phyloP scores from a whole-genome alignment of 768 basidiomycete genomes.

The Russula vinacea region DNA sequence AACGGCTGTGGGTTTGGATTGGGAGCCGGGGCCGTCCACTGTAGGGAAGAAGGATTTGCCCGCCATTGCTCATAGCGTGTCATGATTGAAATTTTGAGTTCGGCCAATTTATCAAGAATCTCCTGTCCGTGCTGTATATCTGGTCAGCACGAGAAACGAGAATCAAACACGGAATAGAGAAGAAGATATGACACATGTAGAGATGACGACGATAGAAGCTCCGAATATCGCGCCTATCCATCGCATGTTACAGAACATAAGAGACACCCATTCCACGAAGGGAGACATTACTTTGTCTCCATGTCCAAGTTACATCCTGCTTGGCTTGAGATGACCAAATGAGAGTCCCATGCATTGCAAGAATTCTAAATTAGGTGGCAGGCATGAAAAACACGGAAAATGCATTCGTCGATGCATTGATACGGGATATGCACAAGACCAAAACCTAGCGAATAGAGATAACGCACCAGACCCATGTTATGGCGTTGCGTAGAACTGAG shows the following conservation, averaged over 20 bases:
- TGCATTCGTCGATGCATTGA: not conserved
- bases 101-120: slow-evolving; percentile 62
- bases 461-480: slow-evolving; percentile 67
- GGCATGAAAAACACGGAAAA: not conserved
- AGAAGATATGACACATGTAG: not conserved
- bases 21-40: not conserved
- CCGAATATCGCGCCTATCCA: not conserved
- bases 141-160: slow-evolving; percentile 24
- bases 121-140: slow-evolving; percentile 65
- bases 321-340: not conserved
- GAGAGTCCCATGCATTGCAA: not conserved
- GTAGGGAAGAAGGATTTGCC: slow-evolving; percentile 29
- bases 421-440: slow-evolving; percentile 4
- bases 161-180: slow-evolving; percentile 2
- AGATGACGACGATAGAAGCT: not conserved
- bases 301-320: not conserved
- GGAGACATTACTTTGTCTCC: not conserved
- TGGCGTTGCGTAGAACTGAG: slow-evolving; percentile 57
- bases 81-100: slow-evolving; percentile 62
- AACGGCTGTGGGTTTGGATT: not conserved
- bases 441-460: slow-evolving; percentile 10
- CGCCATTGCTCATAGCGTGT: slow-evolving; percentile 63
- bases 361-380: not conserved
- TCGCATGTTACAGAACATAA: not conserved
- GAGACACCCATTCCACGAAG: not conserved